These are phyloP conservation scores for Teunomyces panamensis DNA, from an alignment of 805 yeast species.

Conservation along the genomic window DNA sequence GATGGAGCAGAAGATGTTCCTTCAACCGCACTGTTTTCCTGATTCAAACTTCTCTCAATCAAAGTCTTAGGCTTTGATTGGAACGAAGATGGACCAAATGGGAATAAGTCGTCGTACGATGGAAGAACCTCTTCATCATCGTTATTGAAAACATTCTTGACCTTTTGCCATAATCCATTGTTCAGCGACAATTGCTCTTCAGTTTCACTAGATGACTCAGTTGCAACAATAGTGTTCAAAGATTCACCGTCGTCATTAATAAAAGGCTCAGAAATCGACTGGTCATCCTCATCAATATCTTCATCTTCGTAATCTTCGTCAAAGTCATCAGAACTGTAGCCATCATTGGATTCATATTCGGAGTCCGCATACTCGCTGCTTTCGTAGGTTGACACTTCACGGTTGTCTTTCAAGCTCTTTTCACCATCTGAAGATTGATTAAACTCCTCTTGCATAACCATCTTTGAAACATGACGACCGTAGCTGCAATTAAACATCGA, in stretches of 20 bases:
- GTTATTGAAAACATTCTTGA: constrained; percentile 40
- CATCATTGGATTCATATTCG: constrained; percentile 32
- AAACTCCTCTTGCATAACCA: constrained; percentile 25
- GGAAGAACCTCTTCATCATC: constrained; percentile 48
- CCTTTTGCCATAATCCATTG: constrained; percentile 40
- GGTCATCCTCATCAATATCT: constrained; percentile 14
- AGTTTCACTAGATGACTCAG: neutral
- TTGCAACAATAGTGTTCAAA: neutral
- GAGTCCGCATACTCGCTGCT: constrained; percentile 29
- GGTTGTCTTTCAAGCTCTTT: neutral
- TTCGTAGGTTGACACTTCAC: constrained; percentile 4
- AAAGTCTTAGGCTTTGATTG: constrained; percentile 31
- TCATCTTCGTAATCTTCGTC: constrained; percentile 17
- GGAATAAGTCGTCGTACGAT: constrained; percentile 73
- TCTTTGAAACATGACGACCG: constrained; percentile 40
- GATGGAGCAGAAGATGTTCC: neutral
- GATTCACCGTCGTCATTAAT: neutral
- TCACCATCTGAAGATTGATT: neutral
- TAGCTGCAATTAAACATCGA: constrained; percentile 37
- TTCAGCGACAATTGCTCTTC: neutral
- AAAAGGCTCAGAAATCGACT: neutral
- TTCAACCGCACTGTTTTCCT: constrained; percentile 6
- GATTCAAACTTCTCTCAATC: constrained; percentile 31
- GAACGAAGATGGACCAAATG: constrained; percentile 36
- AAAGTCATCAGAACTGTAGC: constrained; percentile 28